These are phyloP conservation scores for Drechslerella stenobrocha DNA, from an alignment of 2,329 filamentous ascomycete genomes.

Conservation along the genomic window DNA sequence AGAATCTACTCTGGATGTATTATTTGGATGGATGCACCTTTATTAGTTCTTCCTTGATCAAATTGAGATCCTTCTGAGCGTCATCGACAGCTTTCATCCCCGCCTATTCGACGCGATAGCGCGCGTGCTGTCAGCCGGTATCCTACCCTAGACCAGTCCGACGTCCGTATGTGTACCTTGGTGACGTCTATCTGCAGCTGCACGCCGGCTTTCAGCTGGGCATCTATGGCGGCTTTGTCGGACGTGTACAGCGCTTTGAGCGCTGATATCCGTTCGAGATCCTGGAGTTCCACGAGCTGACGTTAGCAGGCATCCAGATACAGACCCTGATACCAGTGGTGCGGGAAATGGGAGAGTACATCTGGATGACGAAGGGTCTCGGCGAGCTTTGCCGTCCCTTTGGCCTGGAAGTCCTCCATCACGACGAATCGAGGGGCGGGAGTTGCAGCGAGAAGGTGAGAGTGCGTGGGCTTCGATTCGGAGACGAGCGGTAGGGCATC, in stretches of 20 bases:
- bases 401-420: slow-evolving; percentile 67
- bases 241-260: slow-evolving; percentile 90
- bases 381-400: slow-evolving; percentile 72
- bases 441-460: slow-evolving; percentile 9
- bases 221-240: slow-evolving; percentile 89
- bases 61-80: slow-evolving; percentile 85
- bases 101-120: slow-evolving; percentile 60
- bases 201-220: slow-evolving; percentile 82
- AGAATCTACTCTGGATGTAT: slow-evolving; percentile 2
- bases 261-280: slow-evolving; percentile 90
- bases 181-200: slow-evolving; percentile 93
- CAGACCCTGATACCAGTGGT: neutral
- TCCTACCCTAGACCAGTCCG: neutral
- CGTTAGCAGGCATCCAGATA: slow-evolving; percentile 1
- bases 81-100: slow-evolving; percentile 88
- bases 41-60: slow-evolving; percentile 97
- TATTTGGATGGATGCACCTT: slow-evolving; percentile 58
- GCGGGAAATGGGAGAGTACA: slow-evolving; percentile 46
- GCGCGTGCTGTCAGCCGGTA: slow-evolving; percentile 34
- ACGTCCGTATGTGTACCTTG: slow-evolving; percentile 55
- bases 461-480: slow-evolving; percentile 15
- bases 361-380: slow-evolving; percentile 94
- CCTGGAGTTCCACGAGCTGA: slow-evolving; percentile 55
- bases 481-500: slow-evolving; percentile 26
- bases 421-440: slow-evolving; percentile 46